These are phyloP conservation scores for Curvularia sp. DNA, from an alignment of 2,329 filamentous ascomycete species.

Conservation along the genomic window DNA sequence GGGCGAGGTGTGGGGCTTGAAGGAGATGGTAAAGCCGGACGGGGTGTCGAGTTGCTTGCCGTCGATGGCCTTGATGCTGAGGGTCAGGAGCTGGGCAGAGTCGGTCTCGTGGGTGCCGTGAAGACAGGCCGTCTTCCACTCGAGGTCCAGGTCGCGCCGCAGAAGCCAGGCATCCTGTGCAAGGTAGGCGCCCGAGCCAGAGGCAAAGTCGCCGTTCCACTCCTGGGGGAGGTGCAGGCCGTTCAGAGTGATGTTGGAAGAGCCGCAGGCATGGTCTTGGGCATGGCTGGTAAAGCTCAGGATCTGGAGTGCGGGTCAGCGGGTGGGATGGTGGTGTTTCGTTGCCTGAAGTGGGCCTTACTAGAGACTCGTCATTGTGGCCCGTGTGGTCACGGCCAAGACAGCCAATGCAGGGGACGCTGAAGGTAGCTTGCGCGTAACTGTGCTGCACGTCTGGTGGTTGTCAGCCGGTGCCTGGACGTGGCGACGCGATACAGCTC, in stretches of 20 bases:
- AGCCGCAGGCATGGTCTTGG: conserved; percentile 47
- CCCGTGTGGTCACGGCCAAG: conserved; percentile 49
- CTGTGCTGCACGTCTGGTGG: conserved; percentile 42
- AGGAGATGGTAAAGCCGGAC: conserved; percentile 51
- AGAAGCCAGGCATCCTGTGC: conserved; percentile 44
- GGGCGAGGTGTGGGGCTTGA: conserved; percentile 48
- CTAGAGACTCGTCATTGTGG: conserved; percentile 52
- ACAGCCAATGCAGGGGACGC: conserved; percentile 52
- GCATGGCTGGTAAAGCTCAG: conserved; percentile 52
- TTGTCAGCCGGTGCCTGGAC: conserved; percentile 44
- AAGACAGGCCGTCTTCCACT: conserved; percentile 51
- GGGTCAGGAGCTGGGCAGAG: conserved; percentile 49
- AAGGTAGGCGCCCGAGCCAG: conserved; percentile 45
- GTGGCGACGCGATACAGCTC: conserved; percentile 24
- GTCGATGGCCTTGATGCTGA: conserved; percentile 51
- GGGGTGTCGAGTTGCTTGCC: conserved; percentile 39
- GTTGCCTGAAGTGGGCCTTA: conserved; percentile 49
- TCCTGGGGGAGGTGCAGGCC: conserved; percentile 48
- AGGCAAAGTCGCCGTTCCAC: conserved; percentile 49
- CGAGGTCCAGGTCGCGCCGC: conserved; percentile 48
- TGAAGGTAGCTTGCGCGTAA: conserved; percentile 53
- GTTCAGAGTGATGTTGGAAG: conserved; percentile 54
- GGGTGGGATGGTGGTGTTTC: conserved; percentile 25
- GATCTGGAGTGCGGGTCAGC: conserved; percentile 47
- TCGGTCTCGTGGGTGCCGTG: conserved; percentile 36